Evolutionary conservation across 441 rosid species (phyloP).

Genomic region (Eutrema salsugineum): DNA sequence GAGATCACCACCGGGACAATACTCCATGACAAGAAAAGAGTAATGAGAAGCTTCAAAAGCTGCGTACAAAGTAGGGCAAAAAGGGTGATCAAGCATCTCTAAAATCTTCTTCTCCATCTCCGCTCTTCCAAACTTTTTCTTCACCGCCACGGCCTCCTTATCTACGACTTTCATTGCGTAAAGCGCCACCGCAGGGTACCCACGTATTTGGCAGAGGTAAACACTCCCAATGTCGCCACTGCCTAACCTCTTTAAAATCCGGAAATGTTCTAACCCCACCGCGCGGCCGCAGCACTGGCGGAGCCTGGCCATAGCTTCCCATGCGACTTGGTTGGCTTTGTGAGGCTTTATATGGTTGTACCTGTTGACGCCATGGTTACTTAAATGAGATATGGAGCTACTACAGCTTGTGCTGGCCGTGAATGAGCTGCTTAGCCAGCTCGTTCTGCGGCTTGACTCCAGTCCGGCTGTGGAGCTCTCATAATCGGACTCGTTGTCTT

Average conservation of each 20-base stretch:
- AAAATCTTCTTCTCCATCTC: conserved; percentile 86
- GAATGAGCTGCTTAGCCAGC: conserved; percentile 87
- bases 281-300: conserved; percentile 42
- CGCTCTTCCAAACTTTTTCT: conserved; percentile 78
- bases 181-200: conserved; percentile 42
- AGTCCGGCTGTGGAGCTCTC: conserved; percentile 59
- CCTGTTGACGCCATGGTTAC: conserved; percentile 24
- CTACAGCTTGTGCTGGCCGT: conserved; percentile 68
- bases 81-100: conserved; percentile 83
- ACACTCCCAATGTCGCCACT: conserved; percentile 90
- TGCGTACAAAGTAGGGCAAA: conserved; percentile 80
- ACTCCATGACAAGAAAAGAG: conserved; percentile 88
- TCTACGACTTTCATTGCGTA: conserved; percentile 95
- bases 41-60: conserved; percentile 88
- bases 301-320: conserved; percentile 79
- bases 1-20: conserved; percentile 86
- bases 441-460: conserved; percentile 59
- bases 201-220: conserved; percentile 81
- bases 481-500: conserved; percentile 56
- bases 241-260: conserved; percentile 70
- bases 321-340: conserved; percentile 83
- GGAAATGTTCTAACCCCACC: conserved; percentile 78
- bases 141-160: conserved; percentile 68
- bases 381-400: conserved; percentile 47
- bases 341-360: conserved; percentile 67